Evolutionary conservation across 2,329 filamentous ascomycete genomes (phyloP).

Genomic region (Microsporum canis): DNA sequence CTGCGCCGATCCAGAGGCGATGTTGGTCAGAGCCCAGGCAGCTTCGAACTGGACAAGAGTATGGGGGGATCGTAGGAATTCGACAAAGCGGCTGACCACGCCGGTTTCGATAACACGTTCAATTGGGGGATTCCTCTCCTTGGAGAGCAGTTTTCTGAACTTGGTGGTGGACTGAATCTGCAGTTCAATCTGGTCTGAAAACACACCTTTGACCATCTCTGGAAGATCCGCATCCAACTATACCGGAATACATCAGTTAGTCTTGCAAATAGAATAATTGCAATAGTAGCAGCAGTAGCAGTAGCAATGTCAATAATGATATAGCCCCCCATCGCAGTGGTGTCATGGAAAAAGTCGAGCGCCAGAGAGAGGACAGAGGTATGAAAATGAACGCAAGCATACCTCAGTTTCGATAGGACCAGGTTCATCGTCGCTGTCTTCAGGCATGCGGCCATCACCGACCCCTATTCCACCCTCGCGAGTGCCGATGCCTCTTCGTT

Average conservation of each 20-base stretch:
- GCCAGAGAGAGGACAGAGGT: background rate
- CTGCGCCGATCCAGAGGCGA: conserved; percentile 89
- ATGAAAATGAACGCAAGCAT: conserved; percentile 30
- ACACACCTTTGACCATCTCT: conserved; percentile 94
- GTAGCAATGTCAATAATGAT: background rate
- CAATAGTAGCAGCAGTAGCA: background rate
- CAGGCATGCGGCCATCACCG: conserved; percentile 63
- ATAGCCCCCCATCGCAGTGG: background rate
- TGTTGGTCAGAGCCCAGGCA: conserved; percentile 98
- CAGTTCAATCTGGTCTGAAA: conserved; percentile 95
- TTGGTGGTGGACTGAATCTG: conserved; percentile 97
- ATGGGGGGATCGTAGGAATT: conserved; percentile 94
- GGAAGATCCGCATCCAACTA: conserved; percentile 96
- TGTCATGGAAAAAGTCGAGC: background rate
- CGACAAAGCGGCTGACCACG: conserved; percentile 92
- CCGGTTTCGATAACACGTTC: conserved; percentile 99
- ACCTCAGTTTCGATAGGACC: conserved; percentile 94
- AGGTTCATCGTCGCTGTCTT: conserved; percentile 95
- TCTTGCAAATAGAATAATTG: background rate
- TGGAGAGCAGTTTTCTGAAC: conserved; percentile 94
- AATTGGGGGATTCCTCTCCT: conserved; percentile 97
- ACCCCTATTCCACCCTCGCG: conserved; percentile 53
- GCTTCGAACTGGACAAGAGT: conserved; percentile 98
- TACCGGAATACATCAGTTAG: background rate
- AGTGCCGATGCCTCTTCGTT: conserved; percentile 85